A percentile compares a stretch with the other conserved stretches of the same genome.
Evolutionary conservation across 768 basidiomycete species (phyloP).

Genomic region (Mycena latifolia): DNA sequence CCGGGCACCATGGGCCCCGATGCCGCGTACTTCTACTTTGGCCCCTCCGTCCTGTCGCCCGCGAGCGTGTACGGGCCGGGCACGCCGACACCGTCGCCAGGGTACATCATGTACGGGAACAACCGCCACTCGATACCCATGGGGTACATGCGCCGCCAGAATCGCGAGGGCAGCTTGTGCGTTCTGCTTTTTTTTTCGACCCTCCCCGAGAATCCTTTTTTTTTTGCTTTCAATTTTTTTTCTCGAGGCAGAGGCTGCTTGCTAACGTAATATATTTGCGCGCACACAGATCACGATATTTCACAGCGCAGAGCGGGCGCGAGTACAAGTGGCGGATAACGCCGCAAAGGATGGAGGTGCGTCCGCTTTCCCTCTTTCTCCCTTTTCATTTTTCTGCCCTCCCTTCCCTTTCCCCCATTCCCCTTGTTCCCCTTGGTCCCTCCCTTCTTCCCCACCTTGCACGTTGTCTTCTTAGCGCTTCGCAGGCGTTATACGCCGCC

Average conservation of each 20-base stretch:
- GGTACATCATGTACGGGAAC: constrained; percentile 79
- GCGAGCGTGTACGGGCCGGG: constrained; percentile 25
- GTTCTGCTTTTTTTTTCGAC: constrained; percentile 42
- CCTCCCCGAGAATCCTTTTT: no score
- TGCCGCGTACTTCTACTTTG: constrained; percentile 82
- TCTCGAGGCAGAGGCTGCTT: no score
- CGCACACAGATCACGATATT: constrained; percentile 74
- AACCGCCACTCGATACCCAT: constrained; percentile 67
- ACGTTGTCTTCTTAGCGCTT: not conserved
- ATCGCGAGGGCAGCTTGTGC: constrained; percentile 72
- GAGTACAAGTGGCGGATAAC: constrained; percentile 83
- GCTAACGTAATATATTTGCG: constrained; percentile 2
- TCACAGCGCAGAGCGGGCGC: constrained; percentile 74
- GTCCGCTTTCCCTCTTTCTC: constrained; percentile 32
- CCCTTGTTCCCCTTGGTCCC: no score
- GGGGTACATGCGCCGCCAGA: constrained; percentile 68
- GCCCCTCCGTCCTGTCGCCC: constrained; percentile 42
- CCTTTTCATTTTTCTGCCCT: not conserved
- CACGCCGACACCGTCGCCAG: constrained; percentile 64
- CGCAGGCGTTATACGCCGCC: not conserved
- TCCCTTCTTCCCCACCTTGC: no score
- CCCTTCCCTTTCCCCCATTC: not conserved
- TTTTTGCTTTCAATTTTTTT: no score
- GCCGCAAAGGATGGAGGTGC: constrained; percentile 77
- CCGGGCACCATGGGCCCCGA: constrained; percentile 85